Base-by-base conservation (phyloP, 108 stramenopile species). In the Nitzschia inconspicua region DNA sequence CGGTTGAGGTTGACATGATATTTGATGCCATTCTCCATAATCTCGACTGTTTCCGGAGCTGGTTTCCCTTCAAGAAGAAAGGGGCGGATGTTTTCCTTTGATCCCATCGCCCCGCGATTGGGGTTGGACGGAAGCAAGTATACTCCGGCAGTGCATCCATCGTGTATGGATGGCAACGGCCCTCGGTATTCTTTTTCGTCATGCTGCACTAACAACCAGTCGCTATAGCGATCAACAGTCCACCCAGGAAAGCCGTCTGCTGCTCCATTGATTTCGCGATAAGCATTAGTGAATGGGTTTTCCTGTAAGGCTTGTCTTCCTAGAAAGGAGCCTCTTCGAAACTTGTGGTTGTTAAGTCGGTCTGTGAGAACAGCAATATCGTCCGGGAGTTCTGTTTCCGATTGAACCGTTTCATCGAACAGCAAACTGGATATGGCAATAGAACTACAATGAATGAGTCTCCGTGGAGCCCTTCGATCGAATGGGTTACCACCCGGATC, bases 211-310 rank as follows among this genome's bases (percentile, higher is more conserved):
- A 85, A 79, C 48, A 91, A 31, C 85, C 85, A 91, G 30, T 83
- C 76, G 47, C 71, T 79, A 44, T 91, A 91, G 36, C 85, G 68
- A 66, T 87, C 89, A 16, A 91, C 79, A 32, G 84, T 79, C 89
- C 89, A 91, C 5, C 89, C 89, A 27, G 85, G 85, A 68, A 78
- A 85, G 6, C 89, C 89, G 68, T 91, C 89, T 8, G 89, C 79
- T 18, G 81, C 84, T 35, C 85, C 89, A 70, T 91, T 91, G 23
- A 91, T 73, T 59, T 91, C 89, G 31, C 89, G 79, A 56, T 86
- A 90, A 4, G 83, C 81, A 36, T 52, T 87, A 2, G 89, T 91
- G 8, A 75, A 20, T 36, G 60, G 68, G 30, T 86, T 86, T 24
- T 64, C 47, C 35, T 47, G 70, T 32, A 91, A 55, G 7, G 65